Evolutionary conservation across 768 basidiomycete species (phyloP), one percentile per base, ranked within the genome.

Genomic region (Russula ochroleuca): DNA sequence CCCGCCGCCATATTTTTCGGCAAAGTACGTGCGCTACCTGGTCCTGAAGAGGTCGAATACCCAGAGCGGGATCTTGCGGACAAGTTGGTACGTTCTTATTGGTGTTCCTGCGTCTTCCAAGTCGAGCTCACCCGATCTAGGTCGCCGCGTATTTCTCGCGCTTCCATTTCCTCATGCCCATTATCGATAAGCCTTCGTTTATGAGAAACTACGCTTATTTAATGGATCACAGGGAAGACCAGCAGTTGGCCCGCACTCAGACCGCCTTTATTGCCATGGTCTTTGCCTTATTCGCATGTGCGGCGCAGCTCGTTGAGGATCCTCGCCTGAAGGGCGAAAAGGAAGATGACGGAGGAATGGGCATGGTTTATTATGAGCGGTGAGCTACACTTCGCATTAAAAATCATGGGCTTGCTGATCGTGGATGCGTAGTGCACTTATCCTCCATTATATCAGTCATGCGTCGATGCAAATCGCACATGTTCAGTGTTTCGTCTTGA

Each of bases 381-480:
- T 92, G 74, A 40, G 83, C 71, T 19, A 31, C 64, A 59, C 50
- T 43, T 43, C 61, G 14, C 35, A 48, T 25, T n/a, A 33, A 5
- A 51, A 40, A 23, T 14, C 15, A 28, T 28, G 11, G 25, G 35
- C 38, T 51, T 53, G 31, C 56, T 62, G 11, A 58, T 49, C 41
- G 43, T 40, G 43, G 64, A 54, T 53, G 17, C 47, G n/a, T 71
- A 95, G 93, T 63, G 90, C 94, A 37, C 82, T 95, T 74, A 86
- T 95, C 63, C 76, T 96, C 41, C 92, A 94, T 72, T 94, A 94
- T 74, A 94, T 94, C 77, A 93, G 92, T 67, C 86, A 94, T 71
- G 84, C 90, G 49, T 90, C 87, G 60, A 91, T 86, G 45, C 89
- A 94, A 73, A 79, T 90, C 56, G 83, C 86, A 38, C 94, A 95